Percentiles rank a stretch among this genome's conserved stretches.
Conservation (phyloP, 2,329 filamentous ascomycete genomes). For the Pseudogymnoascus sp. region DNA sequence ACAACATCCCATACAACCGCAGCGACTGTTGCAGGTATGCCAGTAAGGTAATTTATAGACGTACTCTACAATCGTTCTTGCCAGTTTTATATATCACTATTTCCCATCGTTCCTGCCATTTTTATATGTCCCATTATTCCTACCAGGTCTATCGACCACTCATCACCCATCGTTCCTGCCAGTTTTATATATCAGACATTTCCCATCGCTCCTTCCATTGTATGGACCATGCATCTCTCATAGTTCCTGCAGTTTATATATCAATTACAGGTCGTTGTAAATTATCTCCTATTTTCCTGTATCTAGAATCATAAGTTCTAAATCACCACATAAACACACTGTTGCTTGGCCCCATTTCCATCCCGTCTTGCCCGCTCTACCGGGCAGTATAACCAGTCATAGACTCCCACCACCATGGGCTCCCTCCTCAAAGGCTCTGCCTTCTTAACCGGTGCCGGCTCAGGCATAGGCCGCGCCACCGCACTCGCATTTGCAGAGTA, state of each 20-base stretch:
- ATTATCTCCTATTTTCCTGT: neutral
- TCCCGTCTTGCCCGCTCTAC: too few species aligned
- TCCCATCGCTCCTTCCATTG: neutral
- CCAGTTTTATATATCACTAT: too few species aligned
- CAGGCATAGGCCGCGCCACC: conserved; percentile 39
- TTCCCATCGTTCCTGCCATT: neutral
- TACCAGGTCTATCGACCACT: neutral
- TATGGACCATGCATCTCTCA: neutral
- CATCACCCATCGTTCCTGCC: neutral
- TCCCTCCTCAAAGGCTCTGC: conserved; percentile 36
- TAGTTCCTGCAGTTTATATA: neutral
- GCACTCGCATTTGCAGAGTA: conserved; percentile 39
- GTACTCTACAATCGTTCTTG: too few species aligned
- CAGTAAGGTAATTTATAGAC: neutral
- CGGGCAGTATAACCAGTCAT: neutral
- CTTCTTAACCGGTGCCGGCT: conserved; percentile 40
- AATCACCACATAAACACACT: neutral
- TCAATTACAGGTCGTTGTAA: neutral
- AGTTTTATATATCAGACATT: neutral
- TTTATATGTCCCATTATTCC: neutral
- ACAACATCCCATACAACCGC: neutral
- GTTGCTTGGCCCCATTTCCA: neutral
- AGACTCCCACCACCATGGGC: conserved; percentile 27
- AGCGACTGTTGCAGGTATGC: neutral
- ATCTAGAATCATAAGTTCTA: neutral